Percentiles rank a stretch among this genome's conserved stretches.
These are phyloP conservation scores for California macrophylla DNA, from an alignment of 441 rosid genomes.

Conservation along the genomic window DNA sequence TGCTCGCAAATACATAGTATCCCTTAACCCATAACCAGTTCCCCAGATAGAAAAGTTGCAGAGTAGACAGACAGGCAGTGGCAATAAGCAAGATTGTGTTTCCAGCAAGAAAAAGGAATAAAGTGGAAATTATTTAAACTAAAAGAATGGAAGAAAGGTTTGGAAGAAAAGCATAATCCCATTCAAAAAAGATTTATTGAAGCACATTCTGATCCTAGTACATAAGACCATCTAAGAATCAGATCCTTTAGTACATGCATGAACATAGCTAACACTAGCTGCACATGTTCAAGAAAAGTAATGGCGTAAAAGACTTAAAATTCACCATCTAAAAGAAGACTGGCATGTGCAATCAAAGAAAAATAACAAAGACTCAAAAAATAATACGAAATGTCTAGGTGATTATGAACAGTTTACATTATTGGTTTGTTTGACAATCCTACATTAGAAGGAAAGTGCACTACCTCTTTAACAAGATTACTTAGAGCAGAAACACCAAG, in stretches of 20 bases:
- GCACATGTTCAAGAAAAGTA: background rate
- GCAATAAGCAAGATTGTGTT: background rate
- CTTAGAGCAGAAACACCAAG: conserved; percentile 56
- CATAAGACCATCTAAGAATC: background rate
- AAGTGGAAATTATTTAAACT: background rate
- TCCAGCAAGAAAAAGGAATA: background rate
- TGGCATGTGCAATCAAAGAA: background rate
- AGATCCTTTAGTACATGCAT: background rate
- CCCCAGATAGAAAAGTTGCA: background rate
- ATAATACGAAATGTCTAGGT: background rate
- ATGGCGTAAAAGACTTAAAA: background rate
- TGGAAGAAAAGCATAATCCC: background rate
- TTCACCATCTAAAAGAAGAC: background rate
- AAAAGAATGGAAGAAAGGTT: background rate
- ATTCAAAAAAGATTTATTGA: background rate
- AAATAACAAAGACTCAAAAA: background rate
- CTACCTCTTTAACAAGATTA: conserved; percentile 70
- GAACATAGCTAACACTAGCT: background rate
- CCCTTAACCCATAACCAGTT: background rate
- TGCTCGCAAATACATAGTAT: background rate
- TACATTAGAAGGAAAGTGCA: background rate
- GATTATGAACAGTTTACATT: background rate
- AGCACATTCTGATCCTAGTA: background rate
- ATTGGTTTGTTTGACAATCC: background rate
- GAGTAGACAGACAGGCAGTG: background rate